These are phyloP conservation scores for Camillea tinctor DNA, from an alignment of 2,329 filamentous ascomycete genomes.

Conservation along the genomic window DNA sequence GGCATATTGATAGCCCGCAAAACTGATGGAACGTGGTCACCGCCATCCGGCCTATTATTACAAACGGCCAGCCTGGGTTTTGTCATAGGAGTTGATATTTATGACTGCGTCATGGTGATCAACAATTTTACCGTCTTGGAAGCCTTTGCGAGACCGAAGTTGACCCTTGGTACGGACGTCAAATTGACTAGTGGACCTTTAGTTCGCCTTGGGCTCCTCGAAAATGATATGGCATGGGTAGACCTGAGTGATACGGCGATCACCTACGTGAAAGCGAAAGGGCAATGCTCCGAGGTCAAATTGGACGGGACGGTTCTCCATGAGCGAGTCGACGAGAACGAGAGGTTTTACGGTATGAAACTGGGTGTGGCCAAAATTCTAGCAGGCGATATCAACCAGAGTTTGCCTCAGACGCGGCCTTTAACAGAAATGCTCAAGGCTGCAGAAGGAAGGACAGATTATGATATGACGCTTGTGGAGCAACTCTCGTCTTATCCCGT, in stretches of 20 bases:
- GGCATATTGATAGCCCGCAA: slow-evolving; percentile 82
- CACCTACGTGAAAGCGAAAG: slow-evolving; percentile 58
- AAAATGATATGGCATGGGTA: slow-evolving; percentile 51
- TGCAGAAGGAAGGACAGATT: slow-evolving; percentile 78
- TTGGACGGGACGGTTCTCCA: slow-evolving; percentile 56
- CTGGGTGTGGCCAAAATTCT: slow-evolving; percentile 56
- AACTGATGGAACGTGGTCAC: slow-evolving; percentile 85
- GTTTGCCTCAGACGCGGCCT: slow-evolving; percentile 53
- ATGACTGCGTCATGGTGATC: slow-evolving; percentile 92
- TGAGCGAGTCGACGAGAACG: slow-evolving; percentile 59
- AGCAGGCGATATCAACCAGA: slow-evolving; percentile 54
- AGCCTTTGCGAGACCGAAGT: slow-evolving; percentile 74
- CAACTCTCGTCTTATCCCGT: slow-evolving; percentile 63
- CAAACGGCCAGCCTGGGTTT: slow-evolving; percentile 90
- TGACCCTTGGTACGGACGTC: slow-evolving; percentile 80
- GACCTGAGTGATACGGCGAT: slow-evolving; percentile 55
- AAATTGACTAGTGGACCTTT: slow-evolving; percentile 75
- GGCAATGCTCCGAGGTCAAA: slow-evolving; percentile 54
- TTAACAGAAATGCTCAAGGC: slow-evolving; percentile 83
- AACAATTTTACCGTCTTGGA: slow-evolving; percentile 84
- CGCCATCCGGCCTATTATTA: slow-evolving; percentile 84
- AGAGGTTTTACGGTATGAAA: slow-evolving; percentile 53
- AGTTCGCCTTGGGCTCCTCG: slow-evolving; percentile 50
- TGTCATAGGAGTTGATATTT: slow-evolving; percentile 88
- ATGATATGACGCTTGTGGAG: slow-evolving; percentile 67